Base-by-base conservation (phyloP, 2,329 filamentous ascomycete genomes). In the Torrubiella hemipterigena region DNA sequence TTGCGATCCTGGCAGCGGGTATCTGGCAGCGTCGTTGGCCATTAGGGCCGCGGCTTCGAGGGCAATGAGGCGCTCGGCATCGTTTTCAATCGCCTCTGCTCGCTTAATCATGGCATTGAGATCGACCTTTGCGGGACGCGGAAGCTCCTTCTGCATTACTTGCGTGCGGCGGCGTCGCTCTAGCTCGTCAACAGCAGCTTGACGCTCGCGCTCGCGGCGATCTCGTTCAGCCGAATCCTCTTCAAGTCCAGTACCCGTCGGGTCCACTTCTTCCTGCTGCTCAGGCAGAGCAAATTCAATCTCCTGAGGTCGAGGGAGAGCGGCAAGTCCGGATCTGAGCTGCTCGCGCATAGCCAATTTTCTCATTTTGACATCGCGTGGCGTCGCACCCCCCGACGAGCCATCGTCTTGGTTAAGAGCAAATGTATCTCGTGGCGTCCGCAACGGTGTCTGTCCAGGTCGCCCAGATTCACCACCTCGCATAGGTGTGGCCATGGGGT, bases 261-360 rank as follows among this genome's bases (percentile, higher is more conserved):
- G 45, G 17, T 38, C 54, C 4, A 59, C 47, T 43, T 91, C 83
- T 38, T 71, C 63, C 40, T 81, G 68, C 40, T 94, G 86, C 24
- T 93, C 85, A 0, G 89, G 89, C 20, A 93, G 61, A 50, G 95
- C 89, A 27, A 96, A 73, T 43, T 96, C 91, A 80, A 84, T 96
- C 42, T 95, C 87, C 49, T 93, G 95, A 1, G 91, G 91, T 48
- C 83, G 93, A 1, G 91, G 91, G 12, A 98, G 66, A 15, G 83
- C 76, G 5, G 84, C 72, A n/a, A 98, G 70, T 25, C 80, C 73
- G 30, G 72, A 67, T 37, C 74, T 74, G 6, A 98, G 62, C 39
- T 79, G 73, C 37, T 73, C 69, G 26, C 77, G 77, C 42, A 77
- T 55, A 6, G 77, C 74, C 36, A 78, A 63, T 38, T 93, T 79